These are phyloP conservation scores for Populus hybrid DNA, from an alignment of 441 rosid species.

Conservation along the genomic window DNA sequence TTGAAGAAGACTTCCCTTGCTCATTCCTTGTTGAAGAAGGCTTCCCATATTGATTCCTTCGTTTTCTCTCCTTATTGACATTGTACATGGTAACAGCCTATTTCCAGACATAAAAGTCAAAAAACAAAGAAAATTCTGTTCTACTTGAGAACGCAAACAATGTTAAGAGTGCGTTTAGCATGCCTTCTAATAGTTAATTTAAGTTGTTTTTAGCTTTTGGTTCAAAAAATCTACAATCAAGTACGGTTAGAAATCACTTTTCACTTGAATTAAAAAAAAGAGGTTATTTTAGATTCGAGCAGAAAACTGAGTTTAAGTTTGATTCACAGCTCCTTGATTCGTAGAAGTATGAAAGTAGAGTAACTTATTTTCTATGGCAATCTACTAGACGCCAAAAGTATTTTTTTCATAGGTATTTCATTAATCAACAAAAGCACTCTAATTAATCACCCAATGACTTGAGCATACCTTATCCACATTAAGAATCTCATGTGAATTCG, in stretches of 20 bases:
- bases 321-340: background rate
- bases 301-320: background rate
- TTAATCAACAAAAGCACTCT: background rate
- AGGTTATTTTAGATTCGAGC: background rate
- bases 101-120: background rate
- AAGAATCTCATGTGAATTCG: conserved; percentile 85
- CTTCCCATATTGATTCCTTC: conserved; percentile 19
- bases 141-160: background rate
- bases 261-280: background rate
- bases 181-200: background rate
- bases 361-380: background rate
- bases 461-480: conserved; percentile 68
- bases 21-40: conserved; percentile 34
- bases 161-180: background rate
- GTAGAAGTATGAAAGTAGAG: background rate
- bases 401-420: background rate
- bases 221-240: background rate
- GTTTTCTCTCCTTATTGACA: conserved; percentile 65
- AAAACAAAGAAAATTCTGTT: background rate
- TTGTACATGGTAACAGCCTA: conserved; percentile 83
- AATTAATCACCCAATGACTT: background rate
- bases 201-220: background rate
- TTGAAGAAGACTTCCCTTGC: conserved; percentile 28
- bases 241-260: background rate
- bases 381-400: background rate